A percentile compares a stretch with the other conserved stretches of the same genome.
Evolutionary conservation across 2,329 filamentous ascomycete species (phyloP).

Genomic region (Coniochaeta hoffmannii): DNA sequence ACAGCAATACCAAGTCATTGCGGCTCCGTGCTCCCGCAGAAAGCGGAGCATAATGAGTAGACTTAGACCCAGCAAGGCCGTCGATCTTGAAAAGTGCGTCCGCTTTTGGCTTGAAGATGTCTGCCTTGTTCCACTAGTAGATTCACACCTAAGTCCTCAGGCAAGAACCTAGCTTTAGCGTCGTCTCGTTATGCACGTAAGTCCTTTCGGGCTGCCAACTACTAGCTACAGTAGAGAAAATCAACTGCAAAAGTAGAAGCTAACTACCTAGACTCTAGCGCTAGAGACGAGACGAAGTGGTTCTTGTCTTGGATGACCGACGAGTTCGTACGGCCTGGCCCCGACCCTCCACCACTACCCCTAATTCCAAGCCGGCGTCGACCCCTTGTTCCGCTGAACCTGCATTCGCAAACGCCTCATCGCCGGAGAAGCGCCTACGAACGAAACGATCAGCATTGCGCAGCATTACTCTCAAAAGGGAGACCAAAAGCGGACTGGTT

Average conservation of each 20-base stretch:
- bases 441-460: slow-evolving; percentile 6
- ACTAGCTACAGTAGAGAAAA: no score
- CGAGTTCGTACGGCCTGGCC: background rate
- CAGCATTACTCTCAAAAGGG: background rate
- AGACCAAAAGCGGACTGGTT: no score
- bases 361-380: slow-evolving; percentile 1
- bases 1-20: background rate
- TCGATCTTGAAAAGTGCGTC: background rate
- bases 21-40: background rate
- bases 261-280: background rate
- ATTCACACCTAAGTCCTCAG: background rate
- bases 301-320: background rate
- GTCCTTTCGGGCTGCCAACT: no score
- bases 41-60: background rate
- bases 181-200: no score
- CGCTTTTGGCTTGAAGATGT: background rate
- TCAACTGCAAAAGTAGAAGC: no score
- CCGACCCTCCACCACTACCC: background rate
- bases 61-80: background rate
- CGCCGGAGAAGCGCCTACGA: slow-evolving; percentile 37
- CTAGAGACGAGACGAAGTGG: background rate
- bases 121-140: background rate
- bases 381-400: slow-evolving; percentile 20
- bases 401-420: slow-evolving; percentile 49
- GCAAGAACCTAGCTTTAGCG: background rate